Evolutionary conservation across 768 basidiomycete species (phyloP).

Genomic region (Tylopilus cervinicoccineus): DNA sequence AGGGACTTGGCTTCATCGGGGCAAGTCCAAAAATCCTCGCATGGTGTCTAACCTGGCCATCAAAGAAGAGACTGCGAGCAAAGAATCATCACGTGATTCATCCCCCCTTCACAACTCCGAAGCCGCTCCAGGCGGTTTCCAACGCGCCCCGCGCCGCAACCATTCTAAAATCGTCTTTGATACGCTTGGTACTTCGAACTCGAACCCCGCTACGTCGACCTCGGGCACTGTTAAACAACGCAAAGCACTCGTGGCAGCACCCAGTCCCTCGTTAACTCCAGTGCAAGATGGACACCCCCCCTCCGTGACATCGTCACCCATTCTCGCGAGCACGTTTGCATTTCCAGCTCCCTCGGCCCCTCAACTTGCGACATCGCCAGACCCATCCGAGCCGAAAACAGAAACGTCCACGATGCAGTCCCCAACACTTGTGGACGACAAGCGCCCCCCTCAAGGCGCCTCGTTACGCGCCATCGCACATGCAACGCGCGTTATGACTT

Average conservation of each 20-base stretch:
- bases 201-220: conserved; percentile 44
- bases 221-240: conserved; percentile 23
- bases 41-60: conserved; percentile 14
- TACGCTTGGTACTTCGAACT: conserved; percentile 63
- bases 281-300: conserved; percentile 11
- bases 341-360: conserved; percentile 22
- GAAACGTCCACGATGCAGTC: conserved; percentile 29
- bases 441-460: conserved; percentile 49
- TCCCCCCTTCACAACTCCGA: conserved; percentile 19
- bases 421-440: conserved; percentile 25
- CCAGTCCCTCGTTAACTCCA: conserved; percentile 17
- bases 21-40: conserved; percentile 34
- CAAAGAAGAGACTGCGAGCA: conserved; percentile 23
- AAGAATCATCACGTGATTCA: conserved; percentile 18
- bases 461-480: conserved; percentile 74
- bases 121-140: conserved; percentile 11
- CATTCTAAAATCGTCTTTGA: conserved; percentile 66
- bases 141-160: conserved; percentile 33
- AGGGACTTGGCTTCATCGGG: conserved; percentile 68
- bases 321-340: conserved; percentile 12
- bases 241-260: conserved; percentile 20
- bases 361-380: conserved; percentile 25
- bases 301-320: conserved; percentile 20
- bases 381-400: conserved; percentile 19
- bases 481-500: conserved; percentile 85